These are phyloP conservation scores for Pseudocercospora macadamiae DNA, from an alignment of 2,329 filamentous ascomycete species.

Conservation along the genomic window DNA sequence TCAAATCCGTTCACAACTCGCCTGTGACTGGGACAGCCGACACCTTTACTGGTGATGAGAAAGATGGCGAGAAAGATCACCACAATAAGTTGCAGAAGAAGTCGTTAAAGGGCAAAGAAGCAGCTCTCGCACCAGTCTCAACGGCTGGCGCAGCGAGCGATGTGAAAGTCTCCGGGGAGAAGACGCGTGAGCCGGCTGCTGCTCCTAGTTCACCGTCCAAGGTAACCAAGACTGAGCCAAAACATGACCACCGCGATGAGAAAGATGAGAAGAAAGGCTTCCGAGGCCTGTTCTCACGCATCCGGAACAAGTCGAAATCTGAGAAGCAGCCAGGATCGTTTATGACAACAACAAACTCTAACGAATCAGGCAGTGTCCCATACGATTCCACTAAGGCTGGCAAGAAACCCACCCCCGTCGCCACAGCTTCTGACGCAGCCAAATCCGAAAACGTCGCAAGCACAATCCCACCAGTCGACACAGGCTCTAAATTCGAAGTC, in stretches of 20 bases:
- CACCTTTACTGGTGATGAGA: background rate
- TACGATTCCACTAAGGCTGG: constrained; percentile 22
- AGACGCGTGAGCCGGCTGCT: constrained; percentile 4
- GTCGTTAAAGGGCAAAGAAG: constrained; percentile 2
- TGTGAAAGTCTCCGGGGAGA: constrained; percentile 9
- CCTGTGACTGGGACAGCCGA: constrained; percentile 7
- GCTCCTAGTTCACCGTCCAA: constrained; percentile 9
- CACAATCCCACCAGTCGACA: constrained; percentile 20
- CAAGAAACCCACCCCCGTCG: constrained; percentile 17
- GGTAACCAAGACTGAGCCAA: constrained; percentile 3
- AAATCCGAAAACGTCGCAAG: background rate
- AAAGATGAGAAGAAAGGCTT: constrained; percentile 32
- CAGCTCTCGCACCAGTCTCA: background rate
- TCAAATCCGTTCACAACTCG: constrained; percentile 10
- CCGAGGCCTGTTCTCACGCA: constrained; percentile 35
- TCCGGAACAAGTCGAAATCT: constrained; percentile 28
- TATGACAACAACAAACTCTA: constrained; percentile 11
- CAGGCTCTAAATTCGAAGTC: constrained; percentile 15
- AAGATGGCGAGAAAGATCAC: background rate
- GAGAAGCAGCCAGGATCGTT: constrained; percentile 21
- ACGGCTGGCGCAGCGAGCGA: constrained; percentile 9
- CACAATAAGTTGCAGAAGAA: constrained; percentile 9
- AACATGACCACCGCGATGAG: constrained; percentile 11
- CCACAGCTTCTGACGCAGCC: constrained; percentile 11
- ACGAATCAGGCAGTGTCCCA: constrained; percentile 11